Percentiles rank a stretch among this genome's conserved stretches.
These are phyloP conservation scores for Fusarium sp. DNA, from an alignment of 2,329 filamentous ascomycete genomes.

Conservation along the genomic window DNA sequence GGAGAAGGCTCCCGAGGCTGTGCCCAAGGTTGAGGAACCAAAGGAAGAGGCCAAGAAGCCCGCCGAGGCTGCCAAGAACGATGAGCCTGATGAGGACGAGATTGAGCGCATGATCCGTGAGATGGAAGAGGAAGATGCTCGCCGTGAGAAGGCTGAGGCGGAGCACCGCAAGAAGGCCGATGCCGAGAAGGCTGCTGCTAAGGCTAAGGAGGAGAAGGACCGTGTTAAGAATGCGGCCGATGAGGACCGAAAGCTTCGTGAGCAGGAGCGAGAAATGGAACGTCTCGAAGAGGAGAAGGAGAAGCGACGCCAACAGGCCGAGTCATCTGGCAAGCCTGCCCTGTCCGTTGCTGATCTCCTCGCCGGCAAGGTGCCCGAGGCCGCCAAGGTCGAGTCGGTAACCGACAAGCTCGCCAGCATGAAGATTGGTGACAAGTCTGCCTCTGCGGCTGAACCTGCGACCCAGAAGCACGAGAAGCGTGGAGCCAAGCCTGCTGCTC, in stretches of 20 bases:
- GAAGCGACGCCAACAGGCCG: slow-evolving; percentile 63
- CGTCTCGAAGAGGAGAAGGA: slow-evolving; percentile 78
- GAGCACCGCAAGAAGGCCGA: slow-evolving; percentile 61
- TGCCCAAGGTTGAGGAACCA: slow-evolving; percentile 40
- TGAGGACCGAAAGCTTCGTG: slow-evolving; percentile 74
- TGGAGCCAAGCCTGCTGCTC: slow-evolving; percentile 80
- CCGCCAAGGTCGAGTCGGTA: slow-evolving; percentile 53
- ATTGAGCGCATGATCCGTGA: slow-evolving; percentile 71
- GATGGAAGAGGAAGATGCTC: slow-evolving; percentile 61
- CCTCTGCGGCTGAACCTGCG: slow-evolving; percentile 62
- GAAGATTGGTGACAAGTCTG: slow-evolving; percentile 59
- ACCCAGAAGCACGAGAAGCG: slow-evolving; percentile 69
- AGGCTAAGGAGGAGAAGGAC: slow-evolving; percentile 62
- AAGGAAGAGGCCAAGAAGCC: slow-evolving; percentile 44
- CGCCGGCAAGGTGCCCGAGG: slow-evolving; percentile 56
- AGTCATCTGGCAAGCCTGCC: slow-evolving; percentile 59
- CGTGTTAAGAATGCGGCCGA: slow-evolving; percentile 62
- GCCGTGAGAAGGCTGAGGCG: slow-evolving; percentile 43
- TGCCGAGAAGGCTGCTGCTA: slow-evolving; percentile 58
- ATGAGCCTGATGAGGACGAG: slow-evolving; percentile 64
- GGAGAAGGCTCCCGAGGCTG: slow-evolving; percentile 42
- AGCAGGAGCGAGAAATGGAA: slow-evolving; percentile 79
- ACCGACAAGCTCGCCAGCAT: slow-evolving; percentile 64
- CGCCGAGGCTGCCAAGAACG: slow-evolving; percentile 45
- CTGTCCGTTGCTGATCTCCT: slow-evolving; percentile 65